phyloP scores from a whole-genome alignment of 805 yeast species.

The Kodamaea neixiangensis region DNA sequence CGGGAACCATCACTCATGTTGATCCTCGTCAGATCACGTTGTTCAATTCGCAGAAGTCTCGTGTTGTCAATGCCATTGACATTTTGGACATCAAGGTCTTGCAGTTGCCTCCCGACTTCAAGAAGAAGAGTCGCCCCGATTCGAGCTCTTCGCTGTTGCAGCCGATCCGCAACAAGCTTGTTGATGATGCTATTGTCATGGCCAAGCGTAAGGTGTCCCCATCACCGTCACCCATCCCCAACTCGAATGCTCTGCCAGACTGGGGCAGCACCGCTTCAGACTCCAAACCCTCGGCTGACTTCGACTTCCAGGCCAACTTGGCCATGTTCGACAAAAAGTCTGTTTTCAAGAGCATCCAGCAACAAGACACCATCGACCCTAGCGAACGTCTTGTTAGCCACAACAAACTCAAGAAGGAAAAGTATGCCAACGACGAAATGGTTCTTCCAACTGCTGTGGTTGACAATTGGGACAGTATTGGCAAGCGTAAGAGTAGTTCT shows the following conservation, averaged over 20 bases:
- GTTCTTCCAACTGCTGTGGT: conserved; percentile 47
- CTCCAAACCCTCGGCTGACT: conserved; percentile 45
- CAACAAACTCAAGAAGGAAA: conserved; percentile 54
- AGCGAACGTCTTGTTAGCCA: conserved; percentile 71
- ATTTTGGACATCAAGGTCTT: conserved; percentile 59
- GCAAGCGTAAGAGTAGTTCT: conserved; percentile 14
- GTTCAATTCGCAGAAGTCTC: conserved; percentile 19
- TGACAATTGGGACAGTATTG: conserved; percentile 59
- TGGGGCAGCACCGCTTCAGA: background rate
- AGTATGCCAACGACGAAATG: conserved; percentile 73
- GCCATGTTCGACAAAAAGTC: conserved; percentile 78
- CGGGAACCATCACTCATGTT: conserved; percentile 38
- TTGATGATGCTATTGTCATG: conserved; percentile 33
- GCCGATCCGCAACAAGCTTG: background rate
- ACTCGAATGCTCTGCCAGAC: background rate
- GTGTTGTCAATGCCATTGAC: conserved; percentile 32
- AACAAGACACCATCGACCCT: conserved; percentile 60
- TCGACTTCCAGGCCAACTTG: conserved; percentile 82
- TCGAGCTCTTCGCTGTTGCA: conserved; percentile 16
- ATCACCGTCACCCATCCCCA: background rate
- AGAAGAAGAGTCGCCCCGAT: conserved; percentile 13
- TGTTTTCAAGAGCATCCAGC: conserved; percentile 75
- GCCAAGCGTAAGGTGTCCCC: conserved; percentile 14
- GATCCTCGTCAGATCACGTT: conserved; percentile 30
- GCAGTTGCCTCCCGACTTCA: conserved; percentile 47